phyloP scores from a whole-genome alignment of 176 grass and related monocot species.

The Stipa capillata region DNA sequence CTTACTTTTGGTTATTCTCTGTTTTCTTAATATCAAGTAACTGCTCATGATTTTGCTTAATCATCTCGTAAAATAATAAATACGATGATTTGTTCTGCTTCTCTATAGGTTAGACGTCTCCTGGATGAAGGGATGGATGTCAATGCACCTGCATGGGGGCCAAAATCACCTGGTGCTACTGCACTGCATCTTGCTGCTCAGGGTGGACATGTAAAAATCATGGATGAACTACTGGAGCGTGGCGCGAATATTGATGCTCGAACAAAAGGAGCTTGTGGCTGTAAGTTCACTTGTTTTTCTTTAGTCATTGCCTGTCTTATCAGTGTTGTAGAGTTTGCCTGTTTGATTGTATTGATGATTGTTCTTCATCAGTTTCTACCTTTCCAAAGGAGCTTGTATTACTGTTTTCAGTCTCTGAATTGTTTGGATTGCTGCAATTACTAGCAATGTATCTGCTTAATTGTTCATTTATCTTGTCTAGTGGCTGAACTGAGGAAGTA shows the following conservation, averaged over 20 bases:
- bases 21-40: background rate
- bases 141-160: slow-evolving; percentile 67
- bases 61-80: background rate
- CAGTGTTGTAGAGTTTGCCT: background rate
- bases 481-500: background rate
- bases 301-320: background rate
- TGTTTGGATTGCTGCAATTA: background rate
- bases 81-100: background rate
- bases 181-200: slow-evolving; percentile 91
- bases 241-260: slow-evolving; percentile 95
- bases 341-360: background rate
- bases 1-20: background rate
- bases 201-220: slow-evolving; percentile 82
- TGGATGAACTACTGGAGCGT: slow-evolving; percentile 89
- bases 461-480: background rate
- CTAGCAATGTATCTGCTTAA: background rate
- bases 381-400: background rate
- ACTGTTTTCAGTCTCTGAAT: background rate
- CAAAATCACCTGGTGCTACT: slow-evolving; percentile 72
- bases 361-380: background rate
- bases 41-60: background rate
- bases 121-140: slow-evolving; percentile 80
- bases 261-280: slow-evolving; percentile 94
- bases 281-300: slow-evolving; percentile 44
- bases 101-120: slow-evolving; percentile 57